Percentiles rank a stretch among this genome's conserved stretches.
Evolutionary conservation across 2,329 filamentous ascomycete species (phyloP).

Genomic region (Phialophora verrucosa): DNA sequence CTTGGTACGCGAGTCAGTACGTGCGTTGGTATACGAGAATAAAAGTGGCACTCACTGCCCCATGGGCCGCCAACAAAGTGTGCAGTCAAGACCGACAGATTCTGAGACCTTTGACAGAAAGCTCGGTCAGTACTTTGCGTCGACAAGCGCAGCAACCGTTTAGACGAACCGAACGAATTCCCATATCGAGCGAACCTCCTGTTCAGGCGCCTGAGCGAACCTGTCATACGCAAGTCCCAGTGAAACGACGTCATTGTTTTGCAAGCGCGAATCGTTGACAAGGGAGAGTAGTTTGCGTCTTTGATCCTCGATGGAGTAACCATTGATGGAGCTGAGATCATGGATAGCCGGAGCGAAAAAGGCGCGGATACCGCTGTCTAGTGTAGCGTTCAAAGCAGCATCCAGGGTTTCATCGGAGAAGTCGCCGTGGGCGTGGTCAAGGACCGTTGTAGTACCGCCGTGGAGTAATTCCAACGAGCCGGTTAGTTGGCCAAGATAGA

Average conservation of each 20-base stretch:
- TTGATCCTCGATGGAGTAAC: constrained; percentile 4
- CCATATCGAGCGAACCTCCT: neutral
- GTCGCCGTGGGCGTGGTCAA: constrained; percentile 44
- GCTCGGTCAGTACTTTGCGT: neutral
- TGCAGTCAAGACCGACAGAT: neutral
- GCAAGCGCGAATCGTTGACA: neutral
- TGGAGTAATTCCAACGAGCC: constrained; percentile 18
- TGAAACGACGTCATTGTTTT: neutral
- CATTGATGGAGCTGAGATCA: neutral
- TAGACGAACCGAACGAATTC: neutral
- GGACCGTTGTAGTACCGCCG: constrained; percentile 34
- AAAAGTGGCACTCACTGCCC: neutral
- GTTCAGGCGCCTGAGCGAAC: neutral
- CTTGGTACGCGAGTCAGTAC: neutral
- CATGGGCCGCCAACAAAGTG: neutral
- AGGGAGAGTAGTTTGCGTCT: neutral
- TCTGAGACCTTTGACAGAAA: neutral
- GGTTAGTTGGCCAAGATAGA: constrained; percentile 50
- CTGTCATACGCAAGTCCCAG: neutral
- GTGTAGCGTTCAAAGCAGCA: constrained; percentile 39
- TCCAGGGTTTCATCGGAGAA: constrained; percentile 33
- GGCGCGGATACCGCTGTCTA: constrained; percentile 36
- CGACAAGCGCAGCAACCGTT: neutral
- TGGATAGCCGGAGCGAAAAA: neutral
- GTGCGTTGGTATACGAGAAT: neutral